These are phyloP conservation scores for Suillus occidentalis DNA, from an alignment of 768 basidiomycete species.

Conservation along the genomic window DNA sequence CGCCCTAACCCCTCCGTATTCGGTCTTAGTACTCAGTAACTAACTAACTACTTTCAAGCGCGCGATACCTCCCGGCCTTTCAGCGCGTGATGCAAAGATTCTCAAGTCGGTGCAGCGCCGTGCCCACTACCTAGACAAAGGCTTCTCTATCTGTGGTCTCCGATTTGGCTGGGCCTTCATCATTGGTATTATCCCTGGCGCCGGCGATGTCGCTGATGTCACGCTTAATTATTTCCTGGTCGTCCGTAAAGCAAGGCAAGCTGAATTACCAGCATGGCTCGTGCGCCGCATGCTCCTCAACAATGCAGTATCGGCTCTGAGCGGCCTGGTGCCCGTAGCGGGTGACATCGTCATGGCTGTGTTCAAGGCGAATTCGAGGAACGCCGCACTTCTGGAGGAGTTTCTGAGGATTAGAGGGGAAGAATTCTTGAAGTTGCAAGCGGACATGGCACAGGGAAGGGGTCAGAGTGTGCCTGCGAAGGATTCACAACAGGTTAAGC, in stretches of 20 bases:
- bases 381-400: conserved; percentile 84
- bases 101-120: conserved; percentile 72
- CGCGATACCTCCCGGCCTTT: conserved; percentile 72
- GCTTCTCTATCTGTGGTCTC: conserved; percentile 76
- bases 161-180: conserved; percentile 87
- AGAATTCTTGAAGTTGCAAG: conserved; percentile 58
- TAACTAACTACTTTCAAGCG: conserved; percentile 43
- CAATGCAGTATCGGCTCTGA: conserved; percentile 62
- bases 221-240: conserved; percentile 75
- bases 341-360: conserved; percentile 77
- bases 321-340: conserved; percentile 68
- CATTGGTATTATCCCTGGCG: conserved; percentile 71
- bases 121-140: conserved; percentile 87
- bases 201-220: conserved; percentile 65
- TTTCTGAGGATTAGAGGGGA: conserved; percentile 78
- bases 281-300: conserved; percentile 73
- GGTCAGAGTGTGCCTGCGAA: conserved; percentile 25
- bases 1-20: conserved; percentile 27
- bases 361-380: conserved; percentile 88
- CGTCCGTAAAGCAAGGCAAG: conserved; percentile 69
- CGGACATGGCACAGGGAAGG: conserved; percentile 31
- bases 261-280: conserved; percentile 71
- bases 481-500: conserved; percentile 47
- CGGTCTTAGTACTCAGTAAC: conserved; percentile 20
- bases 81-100: conserved; percentile 70